phyloP scores from a whole-genome alignment of 345 rosid genomes.

The Atalantia buxifolia region DNA sequence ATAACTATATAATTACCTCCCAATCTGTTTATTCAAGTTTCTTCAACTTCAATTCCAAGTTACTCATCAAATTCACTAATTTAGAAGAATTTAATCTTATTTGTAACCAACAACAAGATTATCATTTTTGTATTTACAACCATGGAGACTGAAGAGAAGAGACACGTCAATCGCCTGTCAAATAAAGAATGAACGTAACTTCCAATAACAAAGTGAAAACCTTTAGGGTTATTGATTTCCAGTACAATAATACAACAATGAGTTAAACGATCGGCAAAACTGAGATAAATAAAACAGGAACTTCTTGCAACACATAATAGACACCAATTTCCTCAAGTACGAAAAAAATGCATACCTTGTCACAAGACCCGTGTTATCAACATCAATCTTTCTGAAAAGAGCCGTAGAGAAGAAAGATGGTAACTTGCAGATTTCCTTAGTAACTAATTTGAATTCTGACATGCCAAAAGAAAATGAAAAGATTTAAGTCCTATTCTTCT shows the following conservation, averaged over 20 bases:
- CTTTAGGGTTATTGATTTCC: too few species aligned
- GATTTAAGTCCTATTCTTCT: conserved; percentile 5
- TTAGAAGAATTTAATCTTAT: neutral
- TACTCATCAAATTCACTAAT: neutral
- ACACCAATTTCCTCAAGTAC: neutral
- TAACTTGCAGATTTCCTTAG: conserved; percentile 88
- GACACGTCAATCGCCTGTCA: neutral
- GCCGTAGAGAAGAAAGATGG: conserved; percentile 79
- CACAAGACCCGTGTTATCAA: conserved; percentile 50
- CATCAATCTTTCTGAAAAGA: conserved; percentile 78
- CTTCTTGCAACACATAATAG: neutral
- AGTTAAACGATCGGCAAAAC: neutral
- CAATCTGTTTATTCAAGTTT: neutral
- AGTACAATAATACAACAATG: neutral
- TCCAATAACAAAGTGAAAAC: neutral
- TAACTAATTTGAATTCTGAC: conserved; percentile 63
- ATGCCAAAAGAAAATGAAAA: neutral
- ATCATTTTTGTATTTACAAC: neutral
- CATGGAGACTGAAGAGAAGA: neutral
- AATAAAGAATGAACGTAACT: neutral
- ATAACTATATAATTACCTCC: neutral
- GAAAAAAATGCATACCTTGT: conserved; percentile 53
- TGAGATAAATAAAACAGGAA: neutral
- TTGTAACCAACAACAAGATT: neutral
- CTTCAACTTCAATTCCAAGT: neutral